Evolutionary conservation across 1,284 basidiomycete species (phyloP).

Genomic region (Ganoderma sinense): DNA sequence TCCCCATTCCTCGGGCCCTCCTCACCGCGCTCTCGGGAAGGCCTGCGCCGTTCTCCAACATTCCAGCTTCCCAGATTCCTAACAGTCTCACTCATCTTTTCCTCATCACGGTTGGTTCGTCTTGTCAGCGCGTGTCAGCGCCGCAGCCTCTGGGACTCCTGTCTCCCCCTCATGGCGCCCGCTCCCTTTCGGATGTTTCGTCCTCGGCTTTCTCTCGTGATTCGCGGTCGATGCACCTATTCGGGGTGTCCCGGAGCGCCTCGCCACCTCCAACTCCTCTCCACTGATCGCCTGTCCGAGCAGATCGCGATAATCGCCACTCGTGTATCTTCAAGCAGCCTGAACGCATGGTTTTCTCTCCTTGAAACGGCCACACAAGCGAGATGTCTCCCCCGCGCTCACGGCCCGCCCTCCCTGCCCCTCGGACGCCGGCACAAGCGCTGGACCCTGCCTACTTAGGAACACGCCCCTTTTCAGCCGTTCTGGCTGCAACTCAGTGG

Average conservation of each 20-base stretch:
- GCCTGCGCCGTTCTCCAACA: not conserved
- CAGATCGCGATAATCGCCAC: constrained; percentile 21
- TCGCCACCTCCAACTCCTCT: not conserved
- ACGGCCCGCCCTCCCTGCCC: not conserved
- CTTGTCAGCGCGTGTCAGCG: not conserved
- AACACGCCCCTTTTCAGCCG: not conserved
- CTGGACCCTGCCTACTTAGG: not conserved
- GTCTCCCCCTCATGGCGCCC: not conserved
- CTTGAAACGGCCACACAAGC: not conserved
- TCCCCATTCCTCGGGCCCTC: constrained; percentile 19
- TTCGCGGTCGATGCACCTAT: not conserved
- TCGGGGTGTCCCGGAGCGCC: constrained; percentile 13
- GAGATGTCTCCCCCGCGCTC: not conserved
- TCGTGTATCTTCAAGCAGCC: not conserved
- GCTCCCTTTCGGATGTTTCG: not conserved
- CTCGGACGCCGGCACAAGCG: not conserved
- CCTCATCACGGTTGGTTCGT: too few relatives aligned
- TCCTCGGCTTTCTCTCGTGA: constrained; percentile 14
- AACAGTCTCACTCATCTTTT: not conserved
- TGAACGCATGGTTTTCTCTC: constrained; percentile 3
- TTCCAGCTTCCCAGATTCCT: not conserved
- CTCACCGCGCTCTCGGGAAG: not conserved
- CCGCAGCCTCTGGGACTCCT: not conserved
- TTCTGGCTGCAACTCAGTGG: not conserved
- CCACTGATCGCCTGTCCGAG: constrained; percentile 21